Conservation (phyloP, 345 rosid species). For the Citrus australasica region DNA sequence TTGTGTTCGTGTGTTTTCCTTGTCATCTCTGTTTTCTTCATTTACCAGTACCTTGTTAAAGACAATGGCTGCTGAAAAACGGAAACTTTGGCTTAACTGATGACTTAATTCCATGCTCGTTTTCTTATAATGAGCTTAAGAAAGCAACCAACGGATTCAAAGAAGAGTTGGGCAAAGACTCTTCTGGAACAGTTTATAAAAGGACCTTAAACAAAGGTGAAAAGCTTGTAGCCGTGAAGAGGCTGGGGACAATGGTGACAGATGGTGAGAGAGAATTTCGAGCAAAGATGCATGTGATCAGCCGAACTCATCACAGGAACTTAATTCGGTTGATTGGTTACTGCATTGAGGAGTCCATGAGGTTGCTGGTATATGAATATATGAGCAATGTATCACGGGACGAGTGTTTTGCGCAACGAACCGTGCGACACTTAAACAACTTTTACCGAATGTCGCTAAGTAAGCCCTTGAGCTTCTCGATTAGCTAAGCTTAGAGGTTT, state of each 20-base stretch:
- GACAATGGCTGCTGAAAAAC: background rate
- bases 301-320: conserved; percentile 9
- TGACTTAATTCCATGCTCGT: background rate
- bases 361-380: conserved; percentile 7
- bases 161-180: background rate
- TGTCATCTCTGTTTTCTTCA: background rate
- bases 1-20: background rate
- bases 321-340: conserved; percentile 10
- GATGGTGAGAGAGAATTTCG: background rate
- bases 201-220: background rate
- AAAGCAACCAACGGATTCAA: conserved; percentile 5
- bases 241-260: background rate
- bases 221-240: conserved; percentile 9
- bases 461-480: too few relatives aligned
- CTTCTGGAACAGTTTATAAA: conserved; percentile 1
- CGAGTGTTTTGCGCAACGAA: too few relatives aligned
- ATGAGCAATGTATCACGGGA: background rate
- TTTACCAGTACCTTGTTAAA: background rate
- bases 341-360: conserved; percentile 1
- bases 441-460: too few relatives aligned
- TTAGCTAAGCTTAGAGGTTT: too few relatives aligned
- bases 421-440: too few relatives aligned
- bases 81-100: background rate
- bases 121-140: conserved; percentile 3
- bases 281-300: conserved; percentile 5